Base-by-base conservation (phyloP, 2,329 filamentous ascomycete genomes). In the Ophiostoma pallidulum region DNA sequence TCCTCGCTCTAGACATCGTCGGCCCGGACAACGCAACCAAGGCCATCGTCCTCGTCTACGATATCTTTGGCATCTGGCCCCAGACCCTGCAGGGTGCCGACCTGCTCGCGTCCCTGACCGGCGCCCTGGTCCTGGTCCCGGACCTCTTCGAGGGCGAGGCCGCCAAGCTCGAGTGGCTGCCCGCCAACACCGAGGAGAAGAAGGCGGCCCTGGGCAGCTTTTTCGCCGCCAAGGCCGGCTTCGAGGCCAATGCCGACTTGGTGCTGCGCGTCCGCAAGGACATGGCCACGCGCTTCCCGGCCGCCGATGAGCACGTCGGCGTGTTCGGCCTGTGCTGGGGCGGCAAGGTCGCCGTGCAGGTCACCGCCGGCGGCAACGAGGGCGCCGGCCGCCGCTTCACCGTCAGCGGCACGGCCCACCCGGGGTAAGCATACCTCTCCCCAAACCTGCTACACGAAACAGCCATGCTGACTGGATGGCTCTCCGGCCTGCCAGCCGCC, bases 291-390 rank as follows among this genome's bases (percentile, higher is more conserved):
- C 57, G 49, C 32, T 73, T 62, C 52, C 62, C 64, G 0, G 54
- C 45, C 3, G 64, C 69, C 2, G 59, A 65, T 43, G 66, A 59
- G 19, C 71, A 69, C 26, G 56, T 63, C 62, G 72, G 62, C 0
- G 57, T 65, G 4, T 65, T 73, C 45, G 73, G 73, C 3, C 58
- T 74, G 6, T 76, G 73, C 56, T 75, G 71, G 69, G 72, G 72
- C 28, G 70, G 70, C 13, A 74, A 54, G 69, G 52, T 71, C 4
- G 62, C 62, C 4, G 64, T 66, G 13, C 51, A 70, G 29, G 60
- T 59, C 0, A 65, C 64, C 2, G 65, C 64, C 0, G 52, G 58
- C 14, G 65, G 57, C 6, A 70, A 66, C 39, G 53, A 58, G 35
- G 63, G 63, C 2, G 39, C 52, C 12, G 61, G 62, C 3, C 55